Percentiles rank a stretch among this genome's conserved stretches.
These are phyloP conservation scores for Discostella stelligera DNA, from an alignment of 352 stramenopile genomes.

Conservation along the genomic window DNA sequence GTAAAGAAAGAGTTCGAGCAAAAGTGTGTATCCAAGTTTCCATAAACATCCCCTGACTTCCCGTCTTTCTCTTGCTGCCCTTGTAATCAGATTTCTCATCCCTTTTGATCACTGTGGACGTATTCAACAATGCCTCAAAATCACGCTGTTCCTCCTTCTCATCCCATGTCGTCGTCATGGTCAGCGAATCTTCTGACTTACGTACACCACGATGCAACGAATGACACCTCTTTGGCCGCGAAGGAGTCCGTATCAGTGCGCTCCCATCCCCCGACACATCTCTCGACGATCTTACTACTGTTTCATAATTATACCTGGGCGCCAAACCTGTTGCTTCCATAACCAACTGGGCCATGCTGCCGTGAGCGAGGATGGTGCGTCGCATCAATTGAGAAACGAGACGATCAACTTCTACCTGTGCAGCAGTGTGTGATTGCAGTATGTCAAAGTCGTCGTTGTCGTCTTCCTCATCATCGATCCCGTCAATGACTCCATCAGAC, in stretches of 20 bases:
- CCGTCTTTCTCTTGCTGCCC: neutral
- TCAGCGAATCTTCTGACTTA: neutral
- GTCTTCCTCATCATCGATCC: conserved; percentile 8
- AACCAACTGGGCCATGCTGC: conserved; percentile 55
- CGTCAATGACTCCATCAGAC: neutral
- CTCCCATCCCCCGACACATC: neutral
- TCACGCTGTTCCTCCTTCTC: conserved; percentile 35
- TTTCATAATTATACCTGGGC: conserved; percentile 51
- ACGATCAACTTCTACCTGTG: conserved; percentile 52
- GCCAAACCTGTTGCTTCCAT: conserved; percentile 51
- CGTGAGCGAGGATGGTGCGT: conserved; percentile 57
- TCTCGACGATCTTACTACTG: conserved; percentile 36
- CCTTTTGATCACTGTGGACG: neutral
- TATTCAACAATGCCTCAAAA: conserved; percentile 31
- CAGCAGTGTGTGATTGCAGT: conserved; percentile 38
- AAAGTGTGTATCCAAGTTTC: conserved; percentile 34
- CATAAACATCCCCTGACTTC: conserved; percentile 46
- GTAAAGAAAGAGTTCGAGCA: conserved; percentile 16
- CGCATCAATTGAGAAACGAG: conserved; percentile 47
- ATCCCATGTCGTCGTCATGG: conserved; percentile 29
- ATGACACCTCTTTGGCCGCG: neutral
- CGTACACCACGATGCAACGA: neutral
- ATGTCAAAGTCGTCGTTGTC: conserved; percentile 29
- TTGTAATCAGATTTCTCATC: neutral
- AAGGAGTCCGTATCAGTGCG: neutral